Base-by-base conservation (phyloP, 805 yeast species). In the Vanderwaltozyma verrucispora region DNA sequence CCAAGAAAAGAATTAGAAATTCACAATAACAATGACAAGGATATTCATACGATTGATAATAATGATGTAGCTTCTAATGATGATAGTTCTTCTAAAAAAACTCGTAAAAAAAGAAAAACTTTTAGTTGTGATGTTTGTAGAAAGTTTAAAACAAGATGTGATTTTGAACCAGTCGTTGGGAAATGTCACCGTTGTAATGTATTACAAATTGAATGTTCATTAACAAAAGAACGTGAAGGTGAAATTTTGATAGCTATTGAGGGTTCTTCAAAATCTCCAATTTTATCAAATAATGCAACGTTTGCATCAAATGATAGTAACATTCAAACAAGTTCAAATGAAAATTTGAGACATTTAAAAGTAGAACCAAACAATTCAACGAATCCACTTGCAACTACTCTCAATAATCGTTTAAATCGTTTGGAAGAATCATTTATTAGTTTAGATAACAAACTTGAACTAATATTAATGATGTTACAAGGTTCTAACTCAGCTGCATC, bases 131-230 rank as follows among this genome's bases (percentile, higher is more conserved):
- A 60, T 12, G 60, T 65, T 13, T 75, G 82, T 44, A 60, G 80
- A 12, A 70, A 65, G 48, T 62, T 73, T 41, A 75, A 75, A 49
- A 75, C 80, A 2, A 63, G 78, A 40, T 75, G 82, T 51, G 77
- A 71, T 40, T 67, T 64, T 44, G 72, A 69, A 30, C 63, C 65
- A 0, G 47, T 56, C 2, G 49, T 52, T 11, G 65, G 63, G 4
- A 65, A 66, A 43, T 75, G 81, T 45, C 72, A 71, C 39, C 59
- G 80, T 21, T 75, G 82, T 44, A 59, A 55, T 30, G 63, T 73
- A 21, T 47, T 75, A 28, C 53, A 67, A 30, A 47, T 73, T 8
- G 64, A 60, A 1, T 75, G 82, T 43, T 71, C 77, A 0, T 47
- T 74, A 30, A 60, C 71, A 2, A 43, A 42, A 16, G 47, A 41